Conservation (phyloP, 2,329 filamentous ascomycete genomes). For the Emergomyces africanus region DNA sequence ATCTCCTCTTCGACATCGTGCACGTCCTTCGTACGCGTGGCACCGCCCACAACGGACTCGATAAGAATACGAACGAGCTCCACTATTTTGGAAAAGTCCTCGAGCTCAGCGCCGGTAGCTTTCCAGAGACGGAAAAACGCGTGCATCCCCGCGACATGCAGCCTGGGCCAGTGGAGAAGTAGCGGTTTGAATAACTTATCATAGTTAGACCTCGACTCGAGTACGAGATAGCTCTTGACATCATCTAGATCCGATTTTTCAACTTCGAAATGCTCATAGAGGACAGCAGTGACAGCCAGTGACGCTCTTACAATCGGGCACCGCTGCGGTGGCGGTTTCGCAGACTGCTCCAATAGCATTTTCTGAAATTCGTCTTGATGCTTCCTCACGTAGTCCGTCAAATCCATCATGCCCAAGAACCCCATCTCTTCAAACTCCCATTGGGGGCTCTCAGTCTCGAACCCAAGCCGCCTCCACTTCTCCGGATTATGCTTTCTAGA, state of each 20-base stretch:
- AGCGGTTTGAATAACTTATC: slow-evolving; percentile 80
- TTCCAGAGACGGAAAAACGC: slow-evolving; percentile 92
- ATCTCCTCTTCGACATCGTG: slow-evolving; percentile 83
- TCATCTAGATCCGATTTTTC: slow-evolving; percentile 73
- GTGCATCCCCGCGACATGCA: slow-evolving; percentile 75
- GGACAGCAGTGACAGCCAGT: slow-evolving; percentile 69
- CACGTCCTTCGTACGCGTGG: slow-evolving; percentile 69
- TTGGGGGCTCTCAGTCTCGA: slow-evolving; percentile 77
- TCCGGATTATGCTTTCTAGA: slow-evolving; percentile 68
- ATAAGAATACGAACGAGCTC: slow-evolving; percentile 83
- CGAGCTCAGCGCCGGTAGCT: slow-evolving; percentile 65
- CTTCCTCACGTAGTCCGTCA: slow-evolving; percentile 85
- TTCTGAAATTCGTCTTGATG: slow-evolving; percentile 91
- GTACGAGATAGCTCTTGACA: slow-evolving; percentile 56
- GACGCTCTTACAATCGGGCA: slow-evolving; percentile 83
- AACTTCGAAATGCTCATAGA: slow-evolving; percentile 94
- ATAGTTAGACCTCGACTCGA: slow-evolving; percentile 64
- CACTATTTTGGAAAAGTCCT: slow-evolving; percentile 86
- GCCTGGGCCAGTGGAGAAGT: slow-evolving; percentile 79
- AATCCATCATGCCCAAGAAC: slow-evolving; percentile 92
- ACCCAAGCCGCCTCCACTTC: slow-evolving; percentile 87
- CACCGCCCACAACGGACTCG: slow-evolving; percentile 76
- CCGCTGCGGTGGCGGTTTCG: slow-evolving; percentile 54
- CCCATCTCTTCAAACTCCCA: slow-evolving; percentile 76
- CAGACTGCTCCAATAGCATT: slow-evolving; percentile 76